Conservation (phyloP, 2,329 filamentous ascomycete species). For the Tolypocladium inflatum region DNA sequence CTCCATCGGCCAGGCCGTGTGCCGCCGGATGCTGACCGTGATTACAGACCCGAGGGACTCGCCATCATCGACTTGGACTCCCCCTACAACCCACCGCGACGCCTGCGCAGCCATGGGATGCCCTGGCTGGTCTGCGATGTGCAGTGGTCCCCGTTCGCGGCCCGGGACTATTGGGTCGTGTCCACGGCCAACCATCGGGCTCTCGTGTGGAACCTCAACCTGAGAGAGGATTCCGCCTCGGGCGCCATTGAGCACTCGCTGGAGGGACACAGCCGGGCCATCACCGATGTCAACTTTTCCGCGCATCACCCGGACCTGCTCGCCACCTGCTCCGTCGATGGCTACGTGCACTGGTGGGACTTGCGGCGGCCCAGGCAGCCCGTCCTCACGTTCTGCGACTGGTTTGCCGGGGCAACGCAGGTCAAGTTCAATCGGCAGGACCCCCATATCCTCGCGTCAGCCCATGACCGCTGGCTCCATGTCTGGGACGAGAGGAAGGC, state of each 20-base stretch:
- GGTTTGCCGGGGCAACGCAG: slow-evolving; percentile 87
- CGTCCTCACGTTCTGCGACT: slow-evolving; percentile 77
- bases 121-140: slow-evolving; percentile 96
- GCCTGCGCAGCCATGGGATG: slow-evolving; percentile 70
- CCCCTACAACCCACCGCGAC: slow-evolving; percentile 76
- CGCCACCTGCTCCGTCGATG: slow-evolving; percentile 86
- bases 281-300: slow-evolving; percentile 94
- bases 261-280: slow-evolving; percentile 73
- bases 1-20: background rate
- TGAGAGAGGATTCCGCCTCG: slow-evolving; percentile 60
- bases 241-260: slow-evolving; percentile 78
- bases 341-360: slow-evolving; percentile 90
- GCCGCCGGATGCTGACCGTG: background rate
- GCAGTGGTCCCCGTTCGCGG: slow-evolving; percentile 91
- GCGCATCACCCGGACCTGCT: slow-evolving; percentile 84
- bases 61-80: slow-evolving; percentile 89
- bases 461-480: slow-evolving; percentile 77
- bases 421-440: slow-evolving; percentile 92
- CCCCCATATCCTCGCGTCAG: slow-evolving; percentile 78
- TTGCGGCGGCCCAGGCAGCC: slow-evolving; percentile 64
- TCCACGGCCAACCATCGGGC: slow-evolving; percentile 93
- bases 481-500: slow-evolving; percentile 86
- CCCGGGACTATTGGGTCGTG: slow-evolving; percentile 84
- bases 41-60: slow-evolving; percentile 62
- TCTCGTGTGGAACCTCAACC: slow-evolving; percentile 83